Evolutionary conservation across 805 yeast species (phyloP).

Genomic region (Zygoascus biomembranicola): DNA sequence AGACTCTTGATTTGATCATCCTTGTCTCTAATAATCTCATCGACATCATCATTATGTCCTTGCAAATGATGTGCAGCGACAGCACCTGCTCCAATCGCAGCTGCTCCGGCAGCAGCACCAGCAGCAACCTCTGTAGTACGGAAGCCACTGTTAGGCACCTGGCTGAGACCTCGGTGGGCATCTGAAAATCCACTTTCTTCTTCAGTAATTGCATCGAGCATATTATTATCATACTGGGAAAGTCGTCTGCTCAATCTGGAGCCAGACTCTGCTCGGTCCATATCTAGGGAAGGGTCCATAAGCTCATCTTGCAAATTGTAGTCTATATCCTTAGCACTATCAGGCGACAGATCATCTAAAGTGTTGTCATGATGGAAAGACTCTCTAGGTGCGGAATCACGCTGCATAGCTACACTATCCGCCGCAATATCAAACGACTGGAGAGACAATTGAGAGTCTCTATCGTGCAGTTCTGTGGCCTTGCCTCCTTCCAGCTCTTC

Average conservation of each 20-base stretch:
- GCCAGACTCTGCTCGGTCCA: background rate
- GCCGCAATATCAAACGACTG: background rate
- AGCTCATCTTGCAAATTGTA: background rate
- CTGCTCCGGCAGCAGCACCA: background rate
- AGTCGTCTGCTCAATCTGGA: background rate
- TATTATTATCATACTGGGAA: background rate
- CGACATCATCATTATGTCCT: background rate
- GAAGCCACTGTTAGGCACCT: background rate
- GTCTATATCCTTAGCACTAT: background rate
- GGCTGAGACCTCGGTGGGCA: background rate
- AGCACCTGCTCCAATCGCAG: background rate
- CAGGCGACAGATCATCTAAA: background rate
- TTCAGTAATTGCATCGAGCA: slow-evolving; percentile 6
- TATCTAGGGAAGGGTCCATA: background rate
- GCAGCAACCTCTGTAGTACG: slow-evolving; percentile 3
- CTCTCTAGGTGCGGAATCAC: background rate
- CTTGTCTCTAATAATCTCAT: slow-evolving; percentile 5
- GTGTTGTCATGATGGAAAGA: background rate
- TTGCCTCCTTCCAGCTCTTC: background rate
- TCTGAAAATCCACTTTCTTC: slow-evolving; percentile 1
- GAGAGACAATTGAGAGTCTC: background rate
- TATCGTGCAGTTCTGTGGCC: background rate
- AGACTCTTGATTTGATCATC: slow-evolving; percentile 40
- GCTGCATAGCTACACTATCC: background rate
- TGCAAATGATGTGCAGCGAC: background rate